A percentile compares a stretch with the other conserved stretches of the same genome.
Conservation (phyloP, 2,329 filamentous ascomycete genomes). For the Aspergillus puulaauensis region DNA sequence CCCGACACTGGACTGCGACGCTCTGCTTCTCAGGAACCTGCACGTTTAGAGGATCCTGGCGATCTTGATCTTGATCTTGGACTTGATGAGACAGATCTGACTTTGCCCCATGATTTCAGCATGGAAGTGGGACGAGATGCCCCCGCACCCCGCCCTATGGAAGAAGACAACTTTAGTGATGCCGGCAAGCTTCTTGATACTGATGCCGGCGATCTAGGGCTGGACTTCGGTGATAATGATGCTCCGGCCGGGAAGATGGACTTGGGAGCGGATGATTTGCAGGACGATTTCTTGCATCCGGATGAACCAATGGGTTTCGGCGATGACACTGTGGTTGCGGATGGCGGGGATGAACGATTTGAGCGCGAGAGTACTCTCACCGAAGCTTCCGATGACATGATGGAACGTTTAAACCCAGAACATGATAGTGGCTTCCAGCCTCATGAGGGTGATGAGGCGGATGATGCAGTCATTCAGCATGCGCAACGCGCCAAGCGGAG, state of each 20-base stretch:
- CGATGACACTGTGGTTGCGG: constrained; percentile 56
- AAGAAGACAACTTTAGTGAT: constrained; percentile 53
- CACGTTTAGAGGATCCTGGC: constrained; percentile 57
- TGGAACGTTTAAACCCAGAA: constrained; percentile 44
- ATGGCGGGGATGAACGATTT: constrained; percentile 47
- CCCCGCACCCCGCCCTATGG: constrained; percentile 63
- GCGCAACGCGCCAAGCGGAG: constrained; percentile 76
- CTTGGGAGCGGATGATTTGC: constrained; percentile 30
- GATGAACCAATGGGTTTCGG: constrained; percentile 55
- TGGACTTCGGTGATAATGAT: constrained; percentile 50
- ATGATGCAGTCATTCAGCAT: constrained; percentile 57
- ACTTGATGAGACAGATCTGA: constrained; percentile 55
- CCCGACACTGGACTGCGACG: constrained; percentile 60
- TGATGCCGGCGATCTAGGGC: constrained; percentile 52
- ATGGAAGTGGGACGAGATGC: constrained; percentile 92
- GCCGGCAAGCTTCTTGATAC: constrained; percentile 60
- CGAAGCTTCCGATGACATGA: constrained; percentile 65
- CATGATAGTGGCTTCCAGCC: constrained; percentile 43
- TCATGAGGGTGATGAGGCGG: constrained; percentile 51
- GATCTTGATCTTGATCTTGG: constrained; percentile 68
- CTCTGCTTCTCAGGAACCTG: constrained; percentile 50
- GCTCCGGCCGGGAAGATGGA: constrained; percentile 43
- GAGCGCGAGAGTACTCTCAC: constrained; percentile 68
- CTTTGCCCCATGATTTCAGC: constrained; percentile 65
- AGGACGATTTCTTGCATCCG: constrained; percentile 55